These are phyloP conservation scores for Capsella rubella DNA, from an alignment of 441 rosid genomes.

Conservation along the genomic window DNA sequence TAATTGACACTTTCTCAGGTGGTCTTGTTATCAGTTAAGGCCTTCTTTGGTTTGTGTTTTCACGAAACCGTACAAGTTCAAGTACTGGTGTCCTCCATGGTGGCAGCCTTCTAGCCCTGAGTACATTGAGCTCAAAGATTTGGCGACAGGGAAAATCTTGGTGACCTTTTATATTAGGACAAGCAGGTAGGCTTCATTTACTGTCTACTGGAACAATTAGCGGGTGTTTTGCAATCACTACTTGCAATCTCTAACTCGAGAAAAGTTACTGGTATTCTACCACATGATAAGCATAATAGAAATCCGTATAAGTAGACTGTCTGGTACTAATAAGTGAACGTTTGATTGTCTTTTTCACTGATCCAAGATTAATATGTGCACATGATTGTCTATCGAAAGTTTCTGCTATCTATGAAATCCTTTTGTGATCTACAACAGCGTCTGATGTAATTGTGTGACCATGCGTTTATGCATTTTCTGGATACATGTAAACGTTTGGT, in stretches of 20 bases:
- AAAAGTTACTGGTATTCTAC: not conserved
- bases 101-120: slow-evolving; percentile 80
- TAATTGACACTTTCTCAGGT: slow-evolving; percentile 48
- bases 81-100: slow-evolving; percentile 66
- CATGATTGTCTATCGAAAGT: too few relatives aligned
- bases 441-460: not conserved
- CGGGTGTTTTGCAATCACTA: not conserved
- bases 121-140: slow-evolving; percentile 78
- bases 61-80: slow-evolving; percentile 65
- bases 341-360: too few relatives aligned
- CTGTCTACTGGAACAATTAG: not conserved
- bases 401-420: too few relatives aligned
- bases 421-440: not conserved
- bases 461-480: not conserved
- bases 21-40: slow-evolving; percentile 71
- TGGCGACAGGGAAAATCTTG: slow-evolving; percentile 94
- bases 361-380: too few relatives aligned
- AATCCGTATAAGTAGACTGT: too few relatives aligned
- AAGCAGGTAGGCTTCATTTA: slow-evolving; percentile 71
- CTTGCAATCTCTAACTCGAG: not conserved
- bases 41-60: slow-evolving; percentile 69
- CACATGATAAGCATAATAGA: too few relatives aligned
- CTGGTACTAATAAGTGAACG: too few relatives aligned
- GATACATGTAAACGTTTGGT: slow-evolving; percentile 5
- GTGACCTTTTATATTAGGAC: slow-evolving; percentile 86